Evolutionary conservation across 2,329 filamentous ascomycete genomes (phyloP), one percentile per base, ranked within the genome.

Genomic region (Dothistroma pini): DNA sequence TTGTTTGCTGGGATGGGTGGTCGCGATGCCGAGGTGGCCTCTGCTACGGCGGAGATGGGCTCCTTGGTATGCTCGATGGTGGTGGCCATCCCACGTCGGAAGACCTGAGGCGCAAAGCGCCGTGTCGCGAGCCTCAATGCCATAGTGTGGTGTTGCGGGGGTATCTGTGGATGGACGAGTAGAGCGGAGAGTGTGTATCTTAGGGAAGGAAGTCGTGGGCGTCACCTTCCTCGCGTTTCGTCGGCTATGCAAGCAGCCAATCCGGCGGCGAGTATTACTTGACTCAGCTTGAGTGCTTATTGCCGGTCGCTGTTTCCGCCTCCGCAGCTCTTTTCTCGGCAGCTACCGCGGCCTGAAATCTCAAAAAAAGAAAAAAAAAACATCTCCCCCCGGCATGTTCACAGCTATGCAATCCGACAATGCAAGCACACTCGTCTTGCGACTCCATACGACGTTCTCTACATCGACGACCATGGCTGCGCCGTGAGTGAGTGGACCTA

Each of bases 1-100:
- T 88, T 75, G 66, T 75, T 78, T 77, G 80, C 75, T 59, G 81
- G 76, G 32, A 77, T 69, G 22, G 73, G 68, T 29, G 69, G 61
- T 55, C 64, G 62, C 11, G 68, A 70, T 32, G 75, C 71, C 52
- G 75, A 69, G 54, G 66, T 68, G 52, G 68, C 63, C 56, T 74
- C 72, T 60, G 68, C 66, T 32, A 66, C 62, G 60, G 70, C 65
- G 61, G 63, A 63, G 54, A 72, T 65, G 47, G 72, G 70, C 62
- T 74, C 51, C 61, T 72, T 73, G 65, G 64, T 70, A 62, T 66
- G 67, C 66, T 73, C 71, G 63, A 73, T 63, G 25, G 71, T 71
- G 47, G 73, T 74, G 63, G 74, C 74, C 71, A 75, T 72, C 62
- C 68, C 67, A 57, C 74, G 71, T 60, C 69, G 69, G 68, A 72